Percentiles rank a stretch among this genome's conserved stretches.
Evolutionary conservation across 495 filamentous ascomycete genomes (phyloP).

Genomic region (Rhypophila decipiens): DNA sequence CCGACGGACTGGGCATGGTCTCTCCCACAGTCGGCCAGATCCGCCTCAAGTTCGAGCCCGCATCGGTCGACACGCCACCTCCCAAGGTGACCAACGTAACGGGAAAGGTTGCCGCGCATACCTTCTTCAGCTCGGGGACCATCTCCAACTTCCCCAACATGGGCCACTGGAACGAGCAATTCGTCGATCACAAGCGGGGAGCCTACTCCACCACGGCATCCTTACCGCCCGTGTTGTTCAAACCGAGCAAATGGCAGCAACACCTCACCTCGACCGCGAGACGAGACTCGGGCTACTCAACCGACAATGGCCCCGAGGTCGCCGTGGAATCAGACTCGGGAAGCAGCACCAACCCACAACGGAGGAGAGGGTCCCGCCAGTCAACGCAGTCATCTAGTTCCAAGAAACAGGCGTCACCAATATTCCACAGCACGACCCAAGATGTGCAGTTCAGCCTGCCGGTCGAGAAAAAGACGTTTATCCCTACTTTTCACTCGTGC

Average conservation of each 20-base stretch:
- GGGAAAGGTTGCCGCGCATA: constrained; percentile 67
- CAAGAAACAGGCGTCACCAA: constrained; percentile 14
- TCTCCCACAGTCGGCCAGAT: constrained; percentile 59
- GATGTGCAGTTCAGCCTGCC: constrained; percentile 73
- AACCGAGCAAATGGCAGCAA: constrained; percentile 59
- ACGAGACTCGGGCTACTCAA: constrained; percentile 54
- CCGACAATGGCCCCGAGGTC: constrained; percentile 18
- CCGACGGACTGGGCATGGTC: constrained; percentile 33
- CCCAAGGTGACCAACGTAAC: constrained; percentile 61
- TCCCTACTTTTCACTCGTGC: constrained; percentile 88
- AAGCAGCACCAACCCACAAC: not conserved
- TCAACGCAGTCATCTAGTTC: not conserved
- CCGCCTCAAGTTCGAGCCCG: constrained; percentile 66
- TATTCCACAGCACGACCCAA: constrained; percentile 57
- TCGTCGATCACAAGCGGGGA: constrained; percentile 49
- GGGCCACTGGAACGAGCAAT: constrained; percentile 36
- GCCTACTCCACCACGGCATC: constrained; percentile 56
- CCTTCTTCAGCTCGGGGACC: constrained; percentile 56
- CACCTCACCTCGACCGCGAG: constrained; percentile 37
- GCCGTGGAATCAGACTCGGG: not conserved
- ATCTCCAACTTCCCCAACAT: constrained; percentile 54
- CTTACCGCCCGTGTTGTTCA: constrained; percentile 61
- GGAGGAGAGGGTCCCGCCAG: not conserved
- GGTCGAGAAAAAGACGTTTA: constrained; percentile 55
- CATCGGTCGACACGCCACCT: constrained; percentile 48